Percentiles rank a stretch among this genome's conserved stretches.
Conservation (phyloP, 163 green algal species). For the Chloromonas sp. region DNA sequence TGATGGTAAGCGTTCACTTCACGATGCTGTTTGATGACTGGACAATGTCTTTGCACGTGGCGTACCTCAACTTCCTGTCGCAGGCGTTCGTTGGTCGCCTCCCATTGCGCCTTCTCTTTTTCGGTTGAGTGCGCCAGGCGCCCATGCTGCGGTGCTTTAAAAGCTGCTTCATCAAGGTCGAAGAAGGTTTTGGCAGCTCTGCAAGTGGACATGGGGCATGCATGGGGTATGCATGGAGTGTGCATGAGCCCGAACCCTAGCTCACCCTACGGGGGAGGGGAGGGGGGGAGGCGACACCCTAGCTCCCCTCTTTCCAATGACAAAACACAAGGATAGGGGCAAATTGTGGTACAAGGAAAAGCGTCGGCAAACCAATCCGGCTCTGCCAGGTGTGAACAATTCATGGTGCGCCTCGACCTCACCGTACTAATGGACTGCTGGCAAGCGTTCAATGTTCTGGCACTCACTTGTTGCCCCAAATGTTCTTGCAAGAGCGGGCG, state of each 20-base stretch:
- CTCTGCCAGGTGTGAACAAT: not conserved
- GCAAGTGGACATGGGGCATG: not conserved
- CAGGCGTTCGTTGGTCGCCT: slow-evolving; percentile 27
- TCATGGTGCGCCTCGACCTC: not conserved
- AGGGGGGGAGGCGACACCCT: too few species aligned
- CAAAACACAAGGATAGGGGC: too few species aligned
- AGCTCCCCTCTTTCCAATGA: too few species aligned
- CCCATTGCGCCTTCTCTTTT: slow-evolving; percentile 22
- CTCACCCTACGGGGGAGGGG: too few species aligned
- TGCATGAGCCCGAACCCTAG: not conserved
- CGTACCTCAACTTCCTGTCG: slow-evolving; percentile 28
- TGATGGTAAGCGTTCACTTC: not conserved
- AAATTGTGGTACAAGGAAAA: too few species aligned
- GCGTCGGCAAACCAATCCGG: too few species aligned
- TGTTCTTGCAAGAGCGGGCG: slow-evolving; percentile 27
- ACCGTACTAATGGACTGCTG: not conserved
- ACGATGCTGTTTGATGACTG: too few species aligned
- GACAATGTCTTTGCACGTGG: not conserved
- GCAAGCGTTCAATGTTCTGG: not conserved
- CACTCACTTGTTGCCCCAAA: slow-evolving; percentile 33
- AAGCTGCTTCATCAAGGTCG: slow-evolving; percentile 13
- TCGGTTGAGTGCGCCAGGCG: slow-evolving; percentile 12
- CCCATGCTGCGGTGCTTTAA: slow-evolving; percentile 23
- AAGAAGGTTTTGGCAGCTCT: slow-evolving; percentile 25
- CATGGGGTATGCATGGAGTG: not conserved